Evolutionary conservation across 2,329 filamentous ascomycete genomes (phyloP), one percentile per base, ranked within the genome.

Genomic region (Microsporum canis): DNA sequence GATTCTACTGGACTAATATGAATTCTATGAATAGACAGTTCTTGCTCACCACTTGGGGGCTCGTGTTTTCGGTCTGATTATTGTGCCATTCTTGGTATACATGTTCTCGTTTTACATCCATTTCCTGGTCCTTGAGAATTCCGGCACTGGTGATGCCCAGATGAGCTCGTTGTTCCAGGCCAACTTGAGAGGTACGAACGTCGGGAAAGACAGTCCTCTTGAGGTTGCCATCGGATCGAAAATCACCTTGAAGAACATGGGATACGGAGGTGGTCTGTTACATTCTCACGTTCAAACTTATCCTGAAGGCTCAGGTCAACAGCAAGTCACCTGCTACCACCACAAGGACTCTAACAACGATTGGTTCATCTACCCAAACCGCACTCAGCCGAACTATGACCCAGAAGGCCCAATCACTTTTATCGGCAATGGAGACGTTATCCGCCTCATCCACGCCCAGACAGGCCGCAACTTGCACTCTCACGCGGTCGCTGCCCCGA

Each of bases 271-370:
- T 71, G 94, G 94, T 73, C 84, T 99, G 39, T 85, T 97, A 53
- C 92, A 97, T 77, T 96, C 91, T 47, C 94, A 97, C 79, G 84
- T 96, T 64, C 92, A 97, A 77, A 96, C 91, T 6, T 97, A 90
- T 73, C 92, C 92, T 0, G 91, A 96, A 71, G 94, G 92, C 36
- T 97, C 94, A 41, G 79, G 78, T 59, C 94, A 99, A 77, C 95
- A 99, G 76, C 94, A 99, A 74, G 87, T 99, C 64, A 99, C 94
- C 65, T 99, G 95, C 80, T 99, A 99, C 77, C 94, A 99, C 77
- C 94, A 99, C 81, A 99, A 99, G 75, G 94, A 99, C 79, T 83
- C 92, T 73, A 99, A 99, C 83, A 99, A 99, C 74, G 94, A 99
- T 74, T 99, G 94, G 94, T 96, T 95, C 78, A 91, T 99, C 77